Conservation (phyloP, 106 monocot genomes). For the Cymbidium sinense region DNA sequence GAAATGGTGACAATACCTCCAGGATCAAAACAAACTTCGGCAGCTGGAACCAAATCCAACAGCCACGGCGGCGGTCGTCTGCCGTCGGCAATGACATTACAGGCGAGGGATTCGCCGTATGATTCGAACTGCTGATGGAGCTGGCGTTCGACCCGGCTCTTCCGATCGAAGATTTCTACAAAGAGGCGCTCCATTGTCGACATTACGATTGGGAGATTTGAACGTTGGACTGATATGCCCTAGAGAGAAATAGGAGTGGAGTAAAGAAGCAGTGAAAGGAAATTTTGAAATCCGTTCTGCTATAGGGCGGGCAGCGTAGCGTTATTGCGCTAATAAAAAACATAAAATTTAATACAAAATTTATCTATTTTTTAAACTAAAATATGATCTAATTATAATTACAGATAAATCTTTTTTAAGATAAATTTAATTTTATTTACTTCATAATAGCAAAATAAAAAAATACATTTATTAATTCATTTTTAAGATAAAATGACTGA, state of each 20-base stretch:
- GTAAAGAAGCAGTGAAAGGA: no score
- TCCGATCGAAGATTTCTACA: slow-evolving; percentile 71
- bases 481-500: no score
- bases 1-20: slow-evolving; percentile 31
- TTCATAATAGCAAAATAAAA: no score
- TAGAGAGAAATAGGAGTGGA: not conserved
- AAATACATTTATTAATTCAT: no score
- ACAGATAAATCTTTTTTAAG: no score
- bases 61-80: slow-evolving; percentile 46
- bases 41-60: slow-evolving; percentile 14
- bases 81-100: slow-evolving; percentile 49
- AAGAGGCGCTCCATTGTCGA: slow-evolving; percentile 68
- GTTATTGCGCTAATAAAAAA: no score
- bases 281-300: no score
- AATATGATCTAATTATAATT: no score
- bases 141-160: slow-evolving; percentile 41
- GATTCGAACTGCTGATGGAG: slow-evolving; percentile 53
- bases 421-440: no score
- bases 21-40: not conserved
- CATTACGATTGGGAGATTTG: slow-evolving; percentile 11
- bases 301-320: no score
- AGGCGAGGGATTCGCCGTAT: slow-evolving; percentile 45
- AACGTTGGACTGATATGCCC: not conserved
- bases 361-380: no score
- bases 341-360: no score